phyloP scores from a whole-genome alignment of 1,284 basidiomycete species.

The Lentinula novae-zelandiae region DNA sequence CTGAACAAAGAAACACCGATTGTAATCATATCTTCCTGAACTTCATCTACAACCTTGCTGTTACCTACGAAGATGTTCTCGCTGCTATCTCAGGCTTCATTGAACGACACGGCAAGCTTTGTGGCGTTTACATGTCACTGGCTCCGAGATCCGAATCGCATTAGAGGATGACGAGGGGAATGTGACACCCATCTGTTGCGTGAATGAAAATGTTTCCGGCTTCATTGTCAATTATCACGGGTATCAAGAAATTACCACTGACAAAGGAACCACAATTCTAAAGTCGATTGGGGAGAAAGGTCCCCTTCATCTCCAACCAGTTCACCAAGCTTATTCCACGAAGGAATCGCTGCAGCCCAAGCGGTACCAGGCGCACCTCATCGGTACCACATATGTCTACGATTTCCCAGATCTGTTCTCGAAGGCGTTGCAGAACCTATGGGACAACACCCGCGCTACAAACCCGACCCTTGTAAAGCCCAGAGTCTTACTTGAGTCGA shows the following conservation, averaged over 20 bases:
- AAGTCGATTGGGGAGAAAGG: conserved; percentile 97
- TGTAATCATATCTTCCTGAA: conserved; percentile 98
- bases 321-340: conserved; percentile 90
- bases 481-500: conserved; percentile 76
- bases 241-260: conserved; percentile 98
- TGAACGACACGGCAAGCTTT: conserved; percentile 95
- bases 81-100: conserved; percentile 98
- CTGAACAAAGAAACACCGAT: conserved; percentile 85
- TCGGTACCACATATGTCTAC: conserved; percentile 98
- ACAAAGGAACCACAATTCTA: conserved; percentile 90
- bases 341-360: conserved; percentile 99
- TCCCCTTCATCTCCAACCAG: conserved; percentile 89
- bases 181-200: conserved; percentile 91
- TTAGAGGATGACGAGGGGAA: conserved; percentile 93
- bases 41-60: conserved; percentile 95
- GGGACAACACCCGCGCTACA: conserved; percentile 69
- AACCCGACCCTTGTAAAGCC: conserved; percentile 73
- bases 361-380: conserved; percentile 98
- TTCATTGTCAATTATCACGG: conserved; percentile 98
- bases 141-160: conserved; percentile 94
- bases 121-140: conserved; percentile 97
- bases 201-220: conserved; percentile 98
- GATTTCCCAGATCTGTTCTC: conserved; percentile 99
- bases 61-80: conserved; percentile 95
- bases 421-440: conserved; percentile 92